Conservation (phyloP, 208 protist species). For the Trypanosoma congolense region DNA sequence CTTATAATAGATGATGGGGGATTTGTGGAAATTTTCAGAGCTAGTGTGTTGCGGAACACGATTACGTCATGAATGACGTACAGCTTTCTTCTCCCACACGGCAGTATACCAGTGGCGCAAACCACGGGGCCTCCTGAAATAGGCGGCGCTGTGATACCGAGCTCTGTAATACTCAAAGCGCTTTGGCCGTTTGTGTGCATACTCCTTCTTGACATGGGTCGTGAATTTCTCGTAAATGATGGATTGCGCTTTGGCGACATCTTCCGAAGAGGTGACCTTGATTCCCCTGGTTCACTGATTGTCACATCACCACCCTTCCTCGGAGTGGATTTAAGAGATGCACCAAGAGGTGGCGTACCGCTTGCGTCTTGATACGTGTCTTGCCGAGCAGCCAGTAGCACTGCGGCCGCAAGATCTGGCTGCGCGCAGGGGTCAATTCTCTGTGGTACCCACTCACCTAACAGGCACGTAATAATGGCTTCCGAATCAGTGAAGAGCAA, state of each 20-base stretch:
- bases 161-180: not conserved
- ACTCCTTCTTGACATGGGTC: no score
- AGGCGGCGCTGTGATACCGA: not conserved
- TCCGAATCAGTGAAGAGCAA: constrained; percentile 51
- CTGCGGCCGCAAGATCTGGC: constrained; percentile 27
- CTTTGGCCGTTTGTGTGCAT: not conserved
- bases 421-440: constrained; percentile 36
- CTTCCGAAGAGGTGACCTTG: not conserved
- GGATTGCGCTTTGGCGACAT: no score
- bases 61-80: constrained; percentile 58
- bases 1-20: constrained; percentile 31
- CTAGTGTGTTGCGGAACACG: constrained; percentile 67
- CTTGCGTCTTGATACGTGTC: constrained; percentile 14
- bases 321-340: not conserved
- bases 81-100: constrained; percentile 29
- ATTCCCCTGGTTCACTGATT: not conserved
- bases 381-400: constrained; percentile 34
- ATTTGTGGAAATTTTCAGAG: constrained; percentile 59
- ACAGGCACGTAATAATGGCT: constrained; percentile 45
- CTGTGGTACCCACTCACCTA: constrained; percentile 81
- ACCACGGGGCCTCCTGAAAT: not conserved
- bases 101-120: constrained; percentile 5
- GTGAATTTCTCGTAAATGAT: no score
- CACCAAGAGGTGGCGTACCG: constrained; percentile 5
- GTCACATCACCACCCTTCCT: not conserved